These are phyloP conservation scores for Chamaenerion angustifolium DNA, from an alignment of 345 rosid species.

Conservation along the genomic window DNA sequence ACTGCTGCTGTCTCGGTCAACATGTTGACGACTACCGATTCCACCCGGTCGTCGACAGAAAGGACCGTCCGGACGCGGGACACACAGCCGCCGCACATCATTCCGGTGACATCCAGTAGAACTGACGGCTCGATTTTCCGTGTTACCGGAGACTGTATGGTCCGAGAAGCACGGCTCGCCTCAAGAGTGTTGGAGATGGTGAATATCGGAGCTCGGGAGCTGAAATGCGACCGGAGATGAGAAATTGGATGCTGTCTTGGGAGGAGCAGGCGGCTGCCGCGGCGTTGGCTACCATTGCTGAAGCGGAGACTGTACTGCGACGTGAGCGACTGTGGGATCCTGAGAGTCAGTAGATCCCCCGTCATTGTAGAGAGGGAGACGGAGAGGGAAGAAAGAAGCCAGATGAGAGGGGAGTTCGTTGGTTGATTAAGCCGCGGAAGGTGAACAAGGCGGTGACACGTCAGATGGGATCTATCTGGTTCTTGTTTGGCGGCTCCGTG, in stretches of 20 bases:
- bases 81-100: constrained; percentile 96
- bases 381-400: background rate
- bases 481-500: background rate
- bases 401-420: background rate
- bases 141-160: constrained; percentile 9
- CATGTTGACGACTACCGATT: constrained; percentile 79
- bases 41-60: constrained; percentile 64
- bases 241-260: constrained; percentile 3
- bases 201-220: constrained; percentile 13
- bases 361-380: constrained; percentile 23
- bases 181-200: constrained; percentile 33
- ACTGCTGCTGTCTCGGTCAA: constrained; percentile 83
- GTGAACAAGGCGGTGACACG: background rate
- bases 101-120: constrained; percentile 68
- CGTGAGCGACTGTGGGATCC: constrained; percentile 12
- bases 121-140: constrained; percentile 18
- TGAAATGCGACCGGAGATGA: constrained; percentile 6
- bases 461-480: background rate
- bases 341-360: constrained; percentile 24
- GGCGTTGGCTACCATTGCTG: background rate
- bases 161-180: constrained; percentile 23
- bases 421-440: background rate
- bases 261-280: background rate
- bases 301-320: constrained; percentile 2
- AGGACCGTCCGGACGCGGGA: constrained; percentile 67